phyloP scores from a whole-genome alignment of 352 stramenopile species.

The Elongisporangium prolatum region DNA sequence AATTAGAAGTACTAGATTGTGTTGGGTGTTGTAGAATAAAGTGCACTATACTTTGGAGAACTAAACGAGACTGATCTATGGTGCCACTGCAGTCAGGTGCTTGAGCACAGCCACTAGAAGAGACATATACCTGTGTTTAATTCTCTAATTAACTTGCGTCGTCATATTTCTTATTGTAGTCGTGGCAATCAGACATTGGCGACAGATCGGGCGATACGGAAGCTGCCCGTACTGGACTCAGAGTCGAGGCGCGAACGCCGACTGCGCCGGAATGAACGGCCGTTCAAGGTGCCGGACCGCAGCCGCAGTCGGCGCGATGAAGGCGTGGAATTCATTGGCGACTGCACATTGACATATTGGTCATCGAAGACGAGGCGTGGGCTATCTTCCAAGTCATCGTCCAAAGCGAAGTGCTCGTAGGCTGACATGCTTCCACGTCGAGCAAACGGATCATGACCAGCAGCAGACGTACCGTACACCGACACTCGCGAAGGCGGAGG shows the following conservation, averaged over 20 bases:
- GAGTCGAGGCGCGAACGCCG: not conserved
- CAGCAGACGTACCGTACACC: slow-evolving; percentile 57
- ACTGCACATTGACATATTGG: not conserved
- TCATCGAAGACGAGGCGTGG: not conserved
- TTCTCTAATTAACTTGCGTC: not conserved
- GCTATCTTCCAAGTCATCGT: slow-evolving; percentile 24
- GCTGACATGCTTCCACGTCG: slow-evolving; percentile 34
- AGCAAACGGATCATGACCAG: slow-evolving; percentile 46
- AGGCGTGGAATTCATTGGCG: not conserved
- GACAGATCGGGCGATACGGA: not conserved
- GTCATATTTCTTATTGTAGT: not conserved
- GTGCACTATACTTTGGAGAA: too few relatives aligned
- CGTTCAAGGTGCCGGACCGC: not conserved
- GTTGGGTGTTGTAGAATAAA: too few relatives aligned
- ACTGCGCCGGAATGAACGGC: not conserved
- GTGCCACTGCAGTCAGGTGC: too few relatives aligned
- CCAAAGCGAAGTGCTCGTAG: slow-evolving; percentile 63
- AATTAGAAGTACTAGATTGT: not conserved
- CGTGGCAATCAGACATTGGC: not conserved
- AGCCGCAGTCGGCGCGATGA: not conserved
- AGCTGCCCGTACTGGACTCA: not conserved
- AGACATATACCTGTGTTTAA: not conserved
- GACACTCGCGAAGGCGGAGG: slow-evolving; percentile 55
- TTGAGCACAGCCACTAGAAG: not conserved
- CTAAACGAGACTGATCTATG: too few relatives aligned